Evolutionary conservation across 1,139 yeast genomes (phyloP).

Genomic region (Magnusiomyces suaveolens): DNA sequence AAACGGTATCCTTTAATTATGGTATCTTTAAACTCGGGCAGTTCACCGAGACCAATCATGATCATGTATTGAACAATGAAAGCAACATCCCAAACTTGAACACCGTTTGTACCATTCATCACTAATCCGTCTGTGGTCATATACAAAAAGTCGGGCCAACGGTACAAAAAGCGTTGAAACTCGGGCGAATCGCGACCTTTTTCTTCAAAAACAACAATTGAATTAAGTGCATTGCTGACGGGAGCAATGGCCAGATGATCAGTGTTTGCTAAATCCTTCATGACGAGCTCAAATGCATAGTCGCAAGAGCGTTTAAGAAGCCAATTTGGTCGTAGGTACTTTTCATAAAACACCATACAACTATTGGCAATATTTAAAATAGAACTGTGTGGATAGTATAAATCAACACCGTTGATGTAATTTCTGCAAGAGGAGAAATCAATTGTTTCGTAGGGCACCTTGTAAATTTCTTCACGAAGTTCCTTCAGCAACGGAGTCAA

Average conservation of each 20-base stretch:
- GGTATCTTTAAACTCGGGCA: constrained; percentile 54
- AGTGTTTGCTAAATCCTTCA: constrained; percentile 71
- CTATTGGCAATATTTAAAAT: constrained; percentile 57
- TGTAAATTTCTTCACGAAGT: constrained; percentile 70
- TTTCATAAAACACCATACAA: constrained; percentile 54
- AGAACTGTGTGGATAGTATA: constrained; percentile 83
- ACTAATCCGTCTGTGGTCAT: constrained; percentile 88
- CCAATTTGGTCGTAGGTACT: constrained; percentile 66
- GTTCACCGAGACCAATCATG: constrained; percentile 66
- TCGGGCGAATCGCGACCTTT: constrained; percentile 62
- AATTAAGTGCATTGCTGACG: constrained; percentile 75
- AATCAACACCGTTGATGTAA: constrained; percentile 81
- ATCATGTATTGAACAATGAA: constrained; percentile 80
- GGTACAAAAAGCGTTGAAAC: constrained; percentile 45
- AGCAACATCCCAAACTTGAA: constrained; percentile 95
- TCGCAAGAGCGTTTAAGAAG: constrained; percentile 45
- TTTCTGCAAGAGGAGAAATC: constrained; percentile 66
- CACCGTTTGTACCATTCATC: constrained; percentile 95
- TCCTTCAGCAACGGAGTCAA: constrained; percentile 54
- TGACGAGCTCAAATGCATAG: constrained; percentile 50
- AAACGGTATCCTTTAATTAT: constrained; percentile 60
- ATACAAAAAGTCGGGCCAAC: constrained; percentile 70
- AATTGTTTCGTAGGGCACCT: constrained; percentile 52
- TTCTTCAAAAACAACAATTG: constrained; percentile 56
- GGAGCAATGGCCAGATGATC: constrained; percentile 87